Base-by-base conservation (phyloP, 2,329 filamentous ascomycete species). In the Cordyceps cateniannulata region DNA sequence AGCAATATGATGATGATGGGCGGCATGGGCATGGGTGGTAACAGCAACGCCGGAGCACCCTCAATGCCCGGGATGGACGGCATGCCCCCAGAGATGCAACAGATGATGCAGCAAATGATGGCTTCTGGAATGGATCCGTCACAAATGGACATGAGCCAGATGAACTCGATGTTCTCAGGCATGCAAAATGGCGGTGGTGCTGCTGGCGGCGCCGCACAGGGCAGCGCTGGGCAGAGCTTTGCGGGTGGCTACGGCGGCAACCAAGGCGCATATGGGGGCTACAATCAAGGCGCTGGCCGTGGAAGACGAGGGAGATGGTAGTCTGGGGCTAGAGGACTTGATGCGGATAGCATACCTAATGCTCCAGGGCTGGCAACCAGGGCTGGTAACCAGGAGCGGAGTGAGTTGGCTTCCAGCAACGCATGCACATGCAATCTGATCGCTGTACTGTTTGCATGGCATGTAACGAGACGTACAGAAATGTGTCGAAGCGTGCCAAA, bases 31-130 rank as follows among this genome's bases (percentile, higher is more conserved):
- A 73, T 71, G 4, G 75, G 69, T 22, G 69, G 70, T 16, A 71
- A 57, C 6, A 69, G 62, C 6, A 76, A 72, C 2, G 75, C 74
- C 7, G 66, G 66, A 32, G 66, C 66, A 18, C 75, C 72, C 1
- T 75, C 75, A 6, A 83, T 84, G 76, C 67, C 79, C 0, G 81
- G 81, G 3, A 84, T 85, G 81, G 84, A 87, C 25, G 83, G 81
- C n/a, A 84, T 87, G 72, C 75, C 83, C 3, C 81, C 84, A 0
- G 85, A 87, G 69, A 87, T 88, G 82, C 85, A 87, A 69, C 77
- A 78, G 50, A 85, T 87, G 82, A 85, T 88, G 83, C 85, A 87
- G 71, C 84, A 87, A 71, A 86, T 88, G 84, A 86, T 87, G 81
- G 78, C 81, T 0, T 77, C 78, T 1, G 85, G 85, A 24, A 84